phyloP scores from a whole-genome alignment of 495 filamentous ascomycete species.

The Cetradonia linearis region DNA sequence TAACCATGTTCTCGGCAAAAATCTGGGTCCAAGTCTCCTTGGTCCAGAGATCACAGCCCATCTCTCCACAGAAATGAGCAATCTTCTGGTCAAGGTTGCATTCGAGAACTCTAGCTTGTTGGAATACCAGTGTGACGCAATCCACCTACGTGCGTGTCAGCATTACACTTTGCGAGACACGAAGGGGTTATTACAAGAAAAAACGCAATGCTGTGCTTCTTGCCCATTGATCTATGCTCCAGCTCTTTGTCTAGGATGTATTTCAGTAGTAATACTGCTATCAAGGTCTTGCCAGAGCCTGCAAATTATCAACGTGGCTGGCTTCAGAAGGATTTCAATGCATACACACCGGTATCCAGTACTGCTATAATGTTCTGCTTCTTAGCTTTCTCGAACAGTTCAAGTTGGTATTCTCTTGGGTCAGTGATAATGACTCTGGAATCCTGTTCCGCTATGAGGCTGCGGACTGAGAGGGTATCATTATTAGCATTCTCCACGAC shows the following conservation, averaged over 20 bases:
- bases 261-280: constrained; percentile 78
- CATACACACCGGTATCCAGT: constrained; percentile 66
- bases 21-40: constrained; percentile 59
- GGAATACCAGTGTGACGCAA: constrained; percentile 81
- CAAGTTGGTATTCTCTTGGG: constrained; percentile 83
- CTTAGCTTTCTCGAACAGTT: constrained; percentile 86
- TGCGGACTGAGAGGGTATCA: constrained; percentile 33
- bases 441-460: constrained; percentile 38
- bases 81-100: constrained; percentile 77
- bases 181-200: constrained; percentile 52
- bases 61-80: constrained; percentile 65
- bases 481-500: constrained; percentile 27
- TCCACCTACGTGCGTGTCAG: constrained; percentile 47
- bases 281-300: constrained; percentile 95
- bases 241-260: constrained; percentile 72
- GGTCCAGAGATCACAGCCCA: constrained; percentile 56
- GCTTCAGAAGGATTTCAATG: background rate
- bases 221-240: constrained; percentile 52
- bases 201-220: constrained; percentile 58
- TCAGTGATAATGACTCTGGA: constrained; percentile 50
- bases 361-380: constrained; percentile 85
- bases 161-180: background rate
- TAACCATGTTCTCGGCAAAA: constrained; percentile 64
- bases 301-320: background rate
- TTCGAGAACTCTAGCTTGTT: constrained; percentile 75